Base-by-base conservation (phyloP, 23 red algal genomes). In the Rhodosorus marinus region DNA sequence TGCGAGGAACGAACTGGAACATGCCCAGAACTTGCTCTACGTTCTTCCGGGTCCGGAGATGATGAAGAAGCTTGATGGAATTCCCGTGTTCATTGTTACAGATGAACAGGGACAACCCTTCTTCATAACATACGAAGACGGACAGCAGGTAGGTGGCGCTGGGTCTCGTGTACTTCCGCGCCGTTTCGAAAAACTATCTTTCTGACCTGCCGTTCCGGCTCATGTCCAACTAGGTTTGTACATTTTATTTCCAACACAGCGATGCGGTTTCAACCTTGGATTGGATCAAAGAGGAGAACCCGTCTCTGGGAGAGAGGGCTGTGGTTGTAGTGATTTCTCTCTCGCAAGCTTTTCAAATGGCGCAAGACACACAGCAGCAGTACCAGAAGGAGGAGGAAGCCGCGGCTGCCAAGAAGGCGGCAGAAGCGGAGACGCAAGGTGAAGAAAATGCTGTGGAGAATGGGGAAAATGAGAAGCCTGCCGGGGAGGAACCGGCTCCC, bases 81-180 rank as follows among this genome's bases (percentile, higher is more conserved):
- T 82, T 21, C 88, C 88, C 6, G 76, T 77, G 19, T 95, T 95
- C 30, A 79, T 76, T 35, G 78, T 95, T 19, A 74, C 76, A 9
- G 88, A 83, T 52, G 59, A 56, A 24, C 51, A 35, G n/a, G 88
- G 88, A 1, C 77, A 84, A 69, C 88, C 88, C 33, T 95, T 95
- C 58, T 95, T 84, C 52, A 59, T 95, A 4, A 83, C 76, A n/a
- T 79, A 95, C 17, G 88, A 95, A 26, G 88, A 83, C 59, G 88
- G 77, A 31, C 58, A 85, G 40, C 77, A 83, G 47, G n/a, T n/a
- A n/a, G n/a, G n/a, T n/a, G n/a, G n/a, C n/a, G n/a, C n/a, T n/a
- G n/a, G n/a, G n/a, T n/a, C n/a, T n/a, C n/a, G n/a, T n/a, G n/a
- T n/a, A n/a, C n/a, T n/a, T n/a, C n/a, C n/a, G n/a, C n/a, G n/a